Evolutionary conservation across 2,329 filamentous ascomycete genomes (phyloP), one percentile per base, ranked within the genome.

Genomic region (Cladosporium cucumerinum): DNA sequence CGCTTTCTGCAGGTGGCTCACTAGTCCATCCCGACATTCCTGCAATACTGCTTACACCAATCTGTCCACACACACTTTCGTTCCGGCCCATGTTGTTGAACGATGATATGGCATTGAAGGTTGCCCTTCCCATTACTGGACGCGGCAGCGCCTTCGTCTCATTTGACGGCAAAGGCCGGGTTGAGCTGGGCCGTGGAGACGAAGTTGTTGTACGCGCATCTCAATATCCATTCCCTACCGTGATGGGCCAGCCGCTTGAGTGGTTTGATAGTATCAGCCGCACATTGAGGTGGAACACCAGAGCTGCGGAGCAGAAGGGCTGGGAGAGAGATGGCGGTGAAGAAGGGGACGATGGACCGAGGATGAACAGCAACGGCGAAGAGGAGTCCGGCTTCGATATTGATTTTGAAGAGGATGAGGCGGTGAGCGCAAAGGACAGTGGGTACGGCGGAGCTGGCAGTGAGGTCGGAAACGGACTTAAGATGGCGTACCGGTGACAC

Each of bases 41-140:
- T 16, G 95, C 93, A 71, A 97, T 99, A 72, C 88, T 98, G 49
- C 86, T 99, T 63, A 99, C 95, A 0, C 95, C 95, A 23, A 98
- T 99, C 78, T 99, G 95, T 79, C 95, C 95, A 10, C 95, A 99
- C 76, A 98, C 94, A 0, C 84, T 99, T 18, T 97, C 92, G 16
- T 99, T 99, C 86, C 88, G 95, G 11, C 95, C 95, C 36, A 98
- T 99, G 95, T 91, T 99, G 8, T 87, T 99, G 57, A 96, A 93
- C 57, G 95, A 99, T 80, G 95, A 91, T 64, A 92, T 97, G 84
- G 88, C 93, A 18, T 86, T 99, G 66, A 92, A 93, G 59, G 91
- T 99, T 61, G 90, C 90, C 5, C 89, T 99, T 14, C 95, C 95
- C 0, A 85, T 85, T 68, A 88, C 89, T 73, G 96, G 92, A 46